phyloP scores from a whole-genome alignment of 129 eudicot species.

The Lonicera japonica region DNA sequence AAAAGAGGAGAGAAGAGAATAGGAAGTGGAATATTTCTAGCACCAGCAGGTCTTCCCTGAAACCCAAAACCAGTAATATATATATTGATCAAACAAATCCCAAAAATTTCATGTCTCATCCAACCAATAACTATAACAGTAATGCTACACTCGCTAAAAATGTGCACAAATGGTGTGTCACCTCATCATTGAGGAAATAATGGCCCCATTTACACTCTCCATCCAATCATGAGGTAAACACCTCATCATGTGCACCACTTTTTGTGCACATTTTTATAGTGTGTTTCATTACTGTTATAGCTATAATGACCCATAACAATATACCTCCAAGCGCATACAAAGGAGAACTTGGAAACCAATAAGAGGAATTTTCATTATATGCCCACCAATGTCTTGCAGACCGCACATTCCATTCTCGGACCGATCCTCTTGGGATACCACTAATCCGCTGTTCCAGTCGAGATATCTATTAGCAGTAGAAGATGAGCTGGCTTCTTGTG shows the following conservation, averaged over 20 bases:
- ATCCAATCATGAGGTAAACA: too few species aligned
- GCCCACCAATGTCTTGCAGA: conserved; percentile 90
- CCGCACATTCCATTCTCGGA: conserved; percentile 55
- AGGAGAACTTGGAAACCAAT: conserved; percentile 80
- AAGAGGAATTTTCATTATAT: conserved; percentile 79
- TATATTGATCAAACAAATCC: not conserved
- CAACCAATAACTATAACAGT: too few species aligned
- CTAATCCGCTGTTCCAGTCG: conserved; percentile 80
- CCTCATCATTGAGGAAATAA: too few species aligned
- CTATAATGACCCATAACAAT: conserved; percentile 6
- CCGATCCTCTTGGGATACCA: conserved; percentile 61
- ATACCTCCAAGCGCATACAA: conserved; percentile 88
- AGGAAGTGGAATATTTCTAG: conserved; percentile 53
- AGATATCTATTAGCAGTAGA: conserved; percentile 69
- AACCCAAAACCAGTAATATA: conserved; percentile 16
- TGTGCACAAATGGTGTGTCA: too few species aligned
- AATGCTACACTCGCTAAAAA: too few species aligned
- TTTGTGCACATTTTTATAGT: too few species aligned
- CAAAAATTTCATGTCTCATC: not conserved
- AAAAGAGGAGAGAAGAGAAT: conserved; percentile 76
- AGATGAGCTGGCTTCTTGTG: conserved; percentile 66
- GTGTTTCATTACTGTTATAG: too few species aligned
- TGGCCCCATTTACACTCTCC: too few species aligned
- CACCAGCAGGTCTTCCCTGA: conserved; percentile 81
- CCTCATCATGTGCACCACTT: too few species aligned